Conservation (phyloP, 805 yeast species). For the Huiozyma sinensis region DNA sequence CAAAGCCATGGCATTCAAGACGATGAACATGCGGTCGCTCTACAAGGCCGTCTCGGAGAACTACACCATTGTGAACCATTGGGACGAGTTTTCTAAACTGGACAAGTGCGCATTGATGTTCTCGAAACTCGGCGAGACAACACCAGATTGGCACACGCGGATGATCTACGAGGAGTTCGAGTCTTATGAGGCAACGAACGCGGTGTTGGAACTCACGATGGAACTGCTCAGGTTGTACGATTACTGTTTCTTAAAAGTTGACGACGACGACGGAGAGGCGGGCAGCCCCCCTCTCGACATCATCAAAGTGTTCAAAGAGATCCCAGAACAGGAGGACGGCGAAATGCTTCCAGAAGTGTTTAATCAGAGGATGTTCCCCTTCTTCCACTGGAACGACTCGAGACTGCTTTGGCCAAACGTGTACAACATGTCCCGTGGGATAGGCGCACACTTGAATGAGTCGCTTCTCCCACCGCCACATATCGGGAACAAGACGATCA, state of each 20-base stretch:
- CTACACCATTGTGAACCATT: too few species aligned
- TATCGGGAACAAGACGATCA: neutral
- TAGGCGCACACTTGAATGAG: neutral
- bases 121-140: conserved; percentile 9
- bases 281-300: too few species aligned
- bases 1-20: too few species aligned
- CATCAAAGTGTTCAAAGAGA: too few species aligned
- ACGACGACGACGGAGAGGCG: conserved; percentile 2
- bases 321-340: neutral
- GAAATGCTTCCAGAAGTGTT: conserved; percentile 6
- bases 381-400: conserved; percentile 7
- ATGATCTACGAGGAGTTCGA: conserved; percentile 2
- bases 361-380: conserved; percentile 21
- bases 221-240: conserved; percentile 24
- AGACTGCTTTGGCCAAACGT: conserved; percentile 17
- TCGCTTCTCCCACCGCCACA: conserved; percentile 1
- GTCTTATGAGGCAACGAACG: neutral
- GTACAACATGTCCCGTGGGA: neutral
- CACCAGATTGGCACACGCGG: conserved; percentile 16
- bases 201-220: neutral
- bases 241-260: conserved; percentile 15
- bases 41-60: too few species aligned
- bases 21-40: too few species aligned
- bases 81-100: neutral
- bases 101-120: conserved; percentile 16